A percentile compares a stretch with the other conserved stretches of the same genome.
These are phyloP conservation scores for Didymella lethalis DNA, from an alignment of 2,329 filamentous ascomycete genomes.

Conservation along the genomic window DNA sequence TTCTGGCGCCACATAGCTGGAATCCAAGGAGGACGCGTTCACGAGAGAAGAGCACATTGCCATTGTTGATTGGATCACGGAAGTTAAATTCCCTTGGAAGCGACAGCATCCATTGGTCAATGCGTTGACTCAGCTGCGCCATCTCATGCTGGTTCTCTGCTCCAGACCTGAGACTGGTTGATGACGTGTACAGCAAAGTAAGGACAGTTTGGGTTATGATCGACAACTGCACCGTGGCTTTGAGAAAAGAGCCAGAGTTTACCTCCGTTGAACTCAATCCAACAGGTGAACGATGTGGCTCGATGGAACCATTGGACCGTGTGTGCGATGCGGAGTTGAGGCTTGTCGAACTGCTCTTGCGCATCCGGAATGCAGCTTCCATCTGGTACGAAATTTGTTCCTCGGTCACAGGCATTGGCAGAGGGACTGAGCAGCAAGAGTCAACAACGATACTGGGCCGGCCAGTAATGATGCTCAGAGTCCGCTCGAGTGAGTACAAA, in stretches of 20 bases:
- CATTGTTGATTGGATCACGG: conserved; percentile 14
- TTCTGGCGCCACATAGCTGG: conserved; percentile 48
- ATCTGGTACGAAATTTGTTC: conserved; percentile 25
- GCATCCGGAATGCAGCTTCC: conserved; percentile 20
- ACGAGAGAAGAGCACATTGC: conserved; percentile 22
- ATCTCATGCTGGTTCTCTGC: conserved; percentile 47
- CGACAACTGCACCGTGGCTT: conserved; percentile 38
- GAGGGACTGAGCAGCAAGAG: conserved; percentile 45
- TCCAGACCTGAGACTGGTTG: conserved; percentile 43
- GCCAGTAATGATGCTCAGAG: conserved; percentile 51
- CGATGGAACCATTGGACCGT: conserved; percentile 5
- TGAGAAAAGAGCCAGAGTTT: conserved; percentile 40
- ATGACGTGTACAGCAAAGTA: conserved; percentile 49
- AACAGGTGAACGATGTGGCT: conserved; percentile 10
- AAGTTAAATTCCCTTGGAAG: conserved; percentile 46
- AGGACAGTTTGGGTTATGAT: conserved; percentile 48
- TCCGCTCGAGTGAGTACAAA: conserved; percentile 51
- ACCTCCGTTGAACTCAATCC: conserved; percentile 12
- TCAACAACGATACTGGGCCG: conserved; percentile 51
- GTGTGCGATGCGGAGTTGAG: conserved; percentile 3
- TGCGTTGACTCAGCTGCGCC: conserved; percentile 39
- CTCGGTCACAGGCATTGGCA: conserved; percentile 41
- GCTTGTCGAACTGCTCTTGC: conserved; percentile 12
- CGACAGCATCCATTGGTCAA: conserved; percentile 46
- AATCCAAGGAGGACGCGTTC: conserved; percentile 46